Base-by-base conservation (phyloP, 192 early-diverging fungal species). In the Allomyces arbusculus region DNA sequence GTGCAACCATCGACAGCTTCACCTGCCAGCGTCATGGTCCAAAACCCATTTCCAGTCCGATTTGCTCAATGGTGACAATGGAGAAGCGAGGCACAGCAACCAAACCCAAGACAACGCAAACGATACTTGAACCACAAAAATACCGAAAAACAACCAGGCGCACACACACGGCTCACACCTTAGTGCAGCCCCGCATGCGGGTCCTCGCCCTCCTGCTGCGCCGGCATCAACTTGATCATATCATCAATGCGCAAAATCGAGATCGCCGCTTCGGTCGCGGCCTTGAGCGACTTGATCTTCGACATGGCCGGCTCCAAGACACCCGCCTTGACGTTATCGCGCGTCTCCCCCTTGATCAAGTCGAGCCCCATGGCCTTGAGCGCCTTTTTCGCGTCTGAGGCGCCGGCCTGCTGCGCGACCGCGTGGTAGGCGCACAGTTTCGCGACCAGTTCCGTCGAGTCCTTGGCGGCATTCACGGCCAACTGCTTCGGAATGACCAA, bases 211-310 rank as follows among this genome's bases (percentile, higher is more conserved):
- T 68, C 65, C 61, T 74, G 72, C 68, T 75, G 71, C 70, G 73
- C 76, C 1, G 78, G 76, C 61, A 72, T 66, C 28, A 84, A 79
- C 77, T 87, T 87, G 69, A 90, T 90, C 83, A 90, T 85, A 69
- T 90, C 88, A 73, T 99, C 96, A 67, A 99, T 97, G 68, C 96
- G 83, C 68, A 99, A 80, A 71, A 99, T 88, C 69, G 93, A 89
- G 73, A 99, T 89, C 26, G 96, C 96, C 61, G 96, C 94, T 76
- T 99, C 96, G 19, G 96, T 99, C 23, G 96, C 96, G 19, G 91
- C 89, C 77, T 95, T 94, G 67, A 99, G 79, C 63, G 88, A 89
- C 80, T 92, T 95, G 77, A 99, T 88, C 79, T 99, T 99, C 71
- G 89, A 91, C 84, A 99, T 90, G 58, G 92, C 89, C 19, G 96